Evolutionary conservation across 169 alveolate species (phyloP).

Genomic region (Plasmodium gonderi): DNA sequence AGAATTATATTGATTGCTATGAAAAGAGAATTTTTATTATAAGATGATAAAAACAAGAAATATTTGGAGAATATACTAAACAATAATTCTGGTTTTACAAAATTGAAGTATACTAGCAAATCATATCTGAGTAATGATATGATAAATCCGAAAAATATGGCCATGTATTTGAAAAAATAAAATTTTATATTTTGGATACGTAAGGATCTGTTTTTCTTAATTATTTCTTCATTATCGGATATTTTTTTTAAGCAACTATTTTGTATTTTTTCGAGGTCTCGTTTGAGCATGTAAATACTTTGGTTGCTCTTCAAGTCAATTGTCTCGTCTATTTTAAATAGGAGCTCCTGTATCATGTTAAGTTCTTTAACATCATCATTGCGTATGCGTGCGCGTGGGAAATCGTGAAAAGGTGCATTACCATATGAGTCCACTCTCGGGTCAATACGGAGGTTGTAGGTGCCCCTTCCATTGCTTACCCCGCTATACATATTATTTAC

Average conservation of each 20-base stretch:
- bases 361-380: slow-evolving; percentile 36
- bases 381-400: background rate
- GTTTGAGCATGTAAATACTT: slow-evolving; percentile 65
- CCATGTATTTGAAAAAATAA: slow-evolving; percentile 59
- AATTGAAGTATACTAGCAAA: slow-evolving; percentile 53
- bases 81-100: slow-evolving; percentile 43
- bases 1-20: slow-evolving; percentile 24
- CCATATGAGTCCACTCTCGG: too few relatives aligned
- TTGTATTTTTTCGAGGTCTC: slow-evolving; percentile 32
- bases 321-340: slow-evolving; percentile 46
- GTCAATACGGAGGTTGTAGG: background rate
- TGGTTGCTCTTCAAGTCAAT: slow-evolving; percentile 59
- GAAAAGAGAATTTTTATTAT: slow-evolving; percentile 63
- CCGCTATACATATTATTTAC: background rate
- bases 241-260: slow-evolving; percentile 32
- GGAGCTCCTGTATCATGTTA: slow-evolving; percentile 51
- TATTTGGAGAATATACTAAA: slow-evolving; percentile 61
- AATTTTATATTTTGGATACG: slow-evolving; percentile 55
- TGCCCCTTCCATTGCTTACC: background rate
- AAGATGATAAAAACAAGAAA: slow-evolving; percentile 44
- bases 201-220: slow-evolving; percentile 48
- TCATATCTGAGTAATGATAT: slow-evolving; percentile 66
- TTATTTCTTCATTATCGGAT: slow-evolving; percentile 24
- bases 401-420: background rate
- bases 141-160: slow-evolving; percentile 44